A percentile compares a stretch with the other conserved stretches of the same genome.
Evolutionary conservation across 495 filamentous ascomycete species (phyloP).

Genomic region (Penicillium pulvis): DNA sequence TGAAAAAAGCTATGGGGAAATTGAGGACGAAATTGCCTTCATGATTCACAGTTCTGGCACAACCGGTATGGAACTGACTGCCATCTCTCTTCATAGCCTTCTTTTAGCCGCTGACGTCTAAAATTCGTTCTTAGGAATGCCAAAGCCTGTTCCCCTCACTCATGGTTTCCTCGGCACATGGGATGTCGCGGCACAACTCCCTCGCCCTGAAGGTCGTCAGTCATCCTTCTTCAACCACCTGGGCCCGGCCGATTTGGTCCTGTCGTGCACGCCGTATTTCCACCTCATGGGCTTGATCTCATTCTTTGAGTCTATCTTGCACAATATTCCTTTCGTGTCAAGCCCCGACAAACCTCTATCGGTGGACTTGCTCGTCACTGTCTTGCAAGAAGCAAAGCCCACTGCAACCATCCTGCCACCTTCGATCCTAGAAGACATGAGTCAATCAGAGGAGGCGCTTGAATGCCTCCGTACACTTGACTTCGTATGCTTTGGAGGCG

Average conservation of each 20-base stretch:
- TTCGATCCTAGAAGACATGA: slow-evolving; percentile 23
- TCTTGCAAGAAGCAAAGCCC: neutral
- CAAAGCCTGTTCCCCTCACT: slow-evolving; percentile 12
- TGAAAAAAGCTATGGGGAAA: slow-evolving; percentile 28
- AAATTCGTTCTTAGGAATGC: slow-evolving; percentile 2
- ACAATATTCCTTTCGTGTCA: slow-evolving; percentile 15
- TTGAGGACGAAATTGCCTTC: slow-evolving; percentile 35
- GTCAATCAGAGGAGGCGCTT: slow-evolving; percentile 5
- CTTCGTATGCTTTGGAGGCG: slow-evolving; percentile 21
- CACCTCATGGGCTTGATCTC: slow-evolving; percentile 21
- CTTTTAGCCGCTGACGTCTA: neutral
- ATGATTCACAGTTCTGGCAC: slow-evolving; percentile 59
- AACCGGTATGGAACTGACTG: slow-evolving; percentile 33
- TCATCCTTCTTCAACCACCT: neutral
- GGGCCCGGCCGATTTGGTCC: neutral
- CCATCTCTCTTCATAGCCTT: neutral
- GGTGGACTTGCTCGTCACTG: slow-evolving; percentile 9
- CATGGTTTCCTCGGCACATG: slow-evolving; percentile 8
- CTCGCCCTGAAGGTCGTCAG: neutral
- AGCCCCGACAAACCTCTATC: slow-evolving; percentile 19
- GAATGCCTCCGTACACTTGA: slow-evolving; percentile 11
- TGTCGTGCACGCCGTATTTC: slow-evolving; percentile 22
- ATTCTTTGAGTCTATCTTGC: slow-evolving; percentile 16
- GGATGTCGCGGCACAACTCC: neutral
- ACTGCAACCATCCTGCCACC: slow-evolving; percentile 16